Conservation (phyloP, 164 flowering plant genomes). For the Liriodendron chinense region DNA sequence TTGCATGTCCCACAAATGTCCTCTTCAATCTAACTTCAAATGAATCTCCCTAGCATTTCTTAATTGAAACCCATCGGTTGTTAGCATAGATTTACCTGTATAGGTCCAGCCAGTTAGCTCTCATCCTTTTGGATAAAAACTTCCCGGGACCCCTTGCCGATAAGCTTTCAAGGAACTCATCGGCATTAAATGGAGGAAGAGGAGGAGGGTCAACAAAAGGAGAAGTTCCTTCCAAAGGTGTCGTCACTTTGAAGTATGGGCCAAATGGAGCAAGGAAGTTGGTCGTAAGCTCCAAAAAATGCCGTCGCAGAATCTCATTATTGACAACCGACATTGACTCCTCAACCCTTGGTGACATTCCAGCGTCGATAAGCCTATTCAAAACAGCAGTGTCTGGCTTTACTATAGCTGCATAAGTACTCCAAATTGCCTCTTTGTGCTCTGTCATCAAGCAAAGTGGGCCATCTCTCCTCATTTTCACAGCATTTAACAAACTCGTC, state of each 20-base stretch:
- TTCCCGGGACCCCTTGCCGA: constrained; percentile 95
- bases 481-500: constrained; percentile 68
- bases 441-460: constrained; percentile 96
- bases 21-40: neutral
- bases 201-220: constrained; percentile 92
- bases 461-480: constrained; percentile 90
- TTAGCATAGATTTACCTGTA: constrained; percentile 58
- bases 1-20: neutral
- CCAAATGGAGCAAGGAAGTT: constrained; percentile 98
- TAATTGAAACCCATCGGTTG: neutral
- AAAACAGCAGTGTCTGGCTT: constrained; percentile 93
- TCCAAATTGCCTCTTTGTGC: constrained; percentile 96
- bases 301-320: constrained; percentile 93
- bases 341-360: constrained; percentile 85
- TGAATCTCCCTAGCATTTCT: neutral
- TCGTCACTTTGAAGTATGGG: constrained; percentile 74
- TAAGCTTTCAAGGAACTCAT: constrained; percentile 71
- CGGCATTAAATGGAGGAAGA: constrained; percentile 61
- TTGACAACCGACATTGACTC: constrained; percentile 99
- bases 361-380: constrained; percentile 97
- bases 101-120: constrained; percentile 89
- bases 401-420: constrained; percentile 65
- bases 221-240: constrained; percentile 86
- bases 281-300: constrained; percentile 94
- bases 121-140: constrained; percentile 89